Evolutionary conservation across 768 basidiomycete genomes (phyloP), one percentile per base, ranked within the genome.

Genomic region (Podaxis sp.): DNA sequence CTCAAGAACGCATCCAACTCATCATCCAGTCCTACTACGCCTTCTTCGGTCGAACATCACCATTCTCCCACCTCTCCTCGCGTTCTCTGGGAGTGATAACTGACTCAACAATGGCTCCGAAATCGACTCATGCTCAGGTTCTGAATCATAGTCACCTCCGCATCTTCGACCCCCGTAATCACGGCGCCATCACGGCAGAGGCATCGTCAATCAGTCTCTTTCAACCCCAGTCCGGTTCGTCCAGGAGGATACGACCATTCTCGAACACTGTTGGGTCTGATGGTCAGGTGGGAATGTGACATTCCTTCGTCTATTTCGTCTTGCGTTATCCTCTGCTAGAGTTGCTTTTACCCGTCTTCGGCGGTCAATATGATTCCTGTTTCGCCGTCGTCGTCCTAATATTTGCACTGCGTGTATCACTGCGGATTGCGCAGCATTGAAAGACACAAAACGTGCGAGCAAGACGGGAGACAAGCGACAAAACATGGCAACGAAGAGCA

Each of bases 1-100:
- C 82, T 84, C 64, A 90, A 70, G 72, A 93, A 93, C 16, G 87
- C 87, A 35, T 93, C 91, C 50, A 93, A 76, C 67, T 94, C 91
- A 52, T 87, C 90, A 64, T 94, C 91, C 38, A 94, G 76, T 93
- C 90, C 72, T 89, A 83, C 68, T 86, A 85, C 0, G 84, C 89
- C 71, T 84, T 85, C 61, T 70, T 79, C 25, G 79, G 76, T 47
- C 80, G 74, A 38, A 74, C 71, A 59, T 69, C 64, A 70, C 74
- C 67, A 65, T n/a, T n/a, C 72, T 67, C 63, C 50, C 64, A 63
- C 63, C 69, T 65, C 67, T 67, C 57, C 60, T 64, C 62, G 40
- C 67, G 68, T 42, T n/a, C 40, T 57, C 37, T 59, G 54, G 40
- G n/a, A 37, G 50, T 14, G 59, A 36, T 10, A 54, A 16, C 0